These are phyloP conservation scores for Cercospora citrullina DNA, from an alignment of 2,329 filamentous ascomycete species.

Conservation along the genomic window DNA sequence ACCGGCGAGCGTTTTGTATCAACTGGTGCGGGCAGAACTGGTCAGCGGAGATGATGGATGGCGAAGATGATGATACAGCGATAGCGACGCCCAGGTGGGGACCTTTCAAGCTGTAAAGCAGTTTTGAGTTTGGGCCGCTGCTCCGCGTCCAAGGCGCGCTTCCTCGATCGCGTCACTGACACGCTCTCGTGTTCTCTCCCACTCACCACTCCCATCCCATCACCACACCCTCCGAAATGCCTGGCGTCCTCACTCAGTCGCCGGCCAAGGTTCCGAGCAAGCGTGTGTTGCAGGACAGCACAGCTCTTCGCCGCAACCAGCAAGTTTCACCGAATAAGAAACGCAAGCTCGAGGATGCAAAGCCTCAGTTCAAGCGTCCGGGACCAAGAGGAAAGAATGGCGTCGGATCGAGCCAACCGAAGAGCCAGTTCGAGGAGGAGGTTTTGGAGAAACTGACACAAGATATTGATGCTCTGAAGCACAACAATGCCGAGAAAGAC, in stretches of 20 bases:
- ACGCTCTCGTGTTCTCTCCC: constrained; percentile 1
- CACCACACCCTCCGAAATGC: constrained; percentile 32
- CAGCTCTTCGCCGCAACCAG: constrained; percentile 48
- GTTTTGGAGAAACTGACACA: constrained; percentile 95
- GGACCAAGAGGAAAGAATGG: constrained; percentile 48
- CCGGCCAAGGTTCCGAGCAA: constrained; percentile 44
- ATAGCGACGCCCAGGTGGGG: not conserved
- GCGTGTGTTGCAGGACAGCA: constrained; percentile 49
- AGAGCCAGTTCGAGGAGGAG: constrained; percentile 90
- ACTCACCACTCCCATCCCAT: not conserved
- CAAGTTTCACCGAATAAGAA: constrained; percentile 68
- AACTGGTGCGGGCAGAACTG: not conserved
- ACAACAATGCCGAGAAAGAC: constrained; percentile 86
- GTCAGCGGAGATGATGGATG: not conserved
- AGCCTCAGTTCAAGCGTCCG: constrained; percentile 61
- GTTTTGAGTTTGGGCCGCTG: constrained; percentile 1
- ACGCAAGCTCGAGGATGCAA: constrained; percentile 70
- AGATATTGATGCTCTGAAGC: constrained; percentile 81
- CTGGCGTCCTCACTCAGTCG: constrained; percentile 36
- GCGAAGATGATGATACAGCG: not conserved
- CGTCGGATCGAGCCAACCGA: constrained; percentile 72
- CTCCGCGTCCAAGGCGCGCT: constrained; percentile 3
- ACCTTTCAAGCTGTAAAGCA: not conserved
- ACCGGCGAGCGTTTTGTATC: not conserved
- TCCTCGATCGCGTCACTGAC: constrained; percentile 9